Evolutionary conservation across 2,329 filamentous ascomycete genomes (phyloP), one percentile per base, ranked within the genome.

Genomic region (Tolypocladium paradoxum): DNA sequence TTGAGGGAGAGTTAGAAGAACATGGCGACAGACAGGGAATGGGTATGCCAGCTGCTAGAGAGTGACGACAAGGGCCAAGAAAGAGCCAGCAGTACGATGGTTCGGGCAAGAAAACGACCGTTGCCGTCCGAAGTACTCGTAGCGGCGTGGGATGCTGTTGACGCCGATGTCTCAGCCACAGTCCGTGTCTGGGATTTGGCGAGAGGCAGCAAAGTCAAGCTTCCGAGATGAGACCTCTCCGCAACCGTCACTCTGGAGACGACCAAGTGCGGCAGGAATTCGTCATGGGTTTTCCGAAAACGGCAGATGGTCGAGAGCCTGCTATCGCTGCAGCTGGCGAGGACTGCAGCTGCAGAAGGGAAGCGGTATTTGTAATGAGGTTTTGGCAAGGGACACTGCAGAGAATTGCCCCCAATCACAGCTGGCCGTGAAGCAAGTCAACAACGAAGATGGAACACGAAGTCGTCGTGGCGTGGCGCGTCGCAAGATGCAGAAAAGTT

Each of bases 91-190:
- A n/a, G 36, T 27, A 20, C 38, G 51, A 45, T 43, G 52, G 38
- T 37, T 54, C 40, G 49, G 54, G 31, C 14, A 43, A n/a, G 37
- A 38, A 37, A 47, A n/a, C 43, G 18, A n/a, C 18, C 7, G 40
- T 29, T 29, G 40, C 40, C 24, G 40, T 31, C 27, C 43, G 18
- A 33, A 14, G 43, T n/a, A n/a, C n/a, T n/a, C n/a, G n/a, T 20
- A n/a, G 27, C 27, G 43, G 43, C 43, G 43, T 46, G 49, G 48
- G 49, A 48, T 46, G 54, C 49, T 50, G 51, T 46, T 33, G 54
- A 53, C 49, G 52, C 47, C 34, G 37, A 53, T 59, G 59, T 61
- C 59, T 60, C 58, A 61, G 58, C 59, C 59, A 59, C 59, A 53
- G n/a, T 27, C 36, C 43, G 50, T 55, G 56, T 56, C 52, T 51